Evolutionary conservation across 495 filamentous ascomycete genomes (phyloP).

Genomic region (Tricharina praecox): DNA sequence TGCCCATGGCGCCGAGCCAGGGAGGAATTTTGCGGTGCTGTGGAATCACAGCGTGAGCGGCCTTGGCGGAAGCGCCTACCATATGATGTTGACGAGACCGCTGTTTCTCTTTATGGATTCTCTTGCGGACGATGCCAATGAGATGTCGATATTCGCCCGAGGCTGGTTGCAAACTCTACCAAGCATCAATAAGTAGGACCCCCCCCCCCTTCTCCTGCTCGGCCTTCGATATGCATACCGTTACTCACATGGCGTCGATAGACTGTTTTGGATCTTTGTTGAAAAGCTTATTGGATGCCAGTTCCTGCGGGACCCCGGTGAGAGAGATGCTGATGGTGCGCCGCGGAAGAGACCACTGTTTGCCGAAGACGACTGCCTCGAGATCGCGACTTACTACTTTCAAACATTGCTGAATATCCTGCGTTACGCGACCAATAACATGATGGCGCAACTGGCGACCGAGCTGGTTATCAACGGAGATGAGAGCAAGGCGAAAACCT

Average conservation of each 20-base stretch:
- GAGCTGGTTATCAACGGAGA: slow-evolving; percentile 22
- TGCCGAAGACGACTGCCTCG: slow-evolving; percentile 45
- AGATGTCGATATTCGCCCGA: slow-evolving; percentile 56
- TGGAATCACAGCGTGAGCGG: slow-evolving; percentile 68
- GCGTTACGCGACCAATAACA: slow-evolving; percentile 40
- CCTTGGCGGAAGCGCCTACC: slow-evolving; percentile 41
- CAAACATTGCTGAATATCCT: slow-evolving; percentile 57
- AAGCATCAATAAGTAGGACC: slow-evolving; percentile 2
- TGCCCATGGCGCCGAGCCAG: slow-evolving; percentile 38
- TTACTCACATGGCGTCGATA: slow-evolving; percentile 16
- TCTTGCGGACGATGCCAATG: slow-evolving; percentile 52
- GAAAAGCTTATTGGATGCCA: slow-evolving; percentile 37
- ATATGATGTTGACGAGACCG: slow-evolving; percentile 63
- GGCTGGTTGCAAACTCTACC: slow-evolving; percentile 63
- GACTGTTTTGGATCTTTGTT: slow-evolving; percentile 40
- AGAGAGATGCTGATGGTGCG: slow-evolving; percentile 23
- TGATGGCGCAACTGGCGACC: slow-evolving; percentile 43
- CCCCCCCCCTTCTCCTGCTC: neutral
- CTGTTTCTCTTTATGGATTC: slow-evolving; percentile 70
- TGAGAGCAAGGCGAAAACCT: slow-evolving; percentile 9
- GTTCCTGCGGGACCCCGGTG: slow-evolving; percentile 31
- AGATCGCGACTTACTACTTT: slow-evolving; percentile 62
- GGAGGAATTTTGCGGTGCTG: slow-evolving; percentile 49
- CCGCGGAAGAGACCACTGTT: slow-evolving; percentile 19
- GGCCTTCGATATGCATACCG: neutral